phyloP scores from a whole-genome alignment of 2,329 filamentous ascomycete genomes.

The Lachnellula hyalina region DNA sequence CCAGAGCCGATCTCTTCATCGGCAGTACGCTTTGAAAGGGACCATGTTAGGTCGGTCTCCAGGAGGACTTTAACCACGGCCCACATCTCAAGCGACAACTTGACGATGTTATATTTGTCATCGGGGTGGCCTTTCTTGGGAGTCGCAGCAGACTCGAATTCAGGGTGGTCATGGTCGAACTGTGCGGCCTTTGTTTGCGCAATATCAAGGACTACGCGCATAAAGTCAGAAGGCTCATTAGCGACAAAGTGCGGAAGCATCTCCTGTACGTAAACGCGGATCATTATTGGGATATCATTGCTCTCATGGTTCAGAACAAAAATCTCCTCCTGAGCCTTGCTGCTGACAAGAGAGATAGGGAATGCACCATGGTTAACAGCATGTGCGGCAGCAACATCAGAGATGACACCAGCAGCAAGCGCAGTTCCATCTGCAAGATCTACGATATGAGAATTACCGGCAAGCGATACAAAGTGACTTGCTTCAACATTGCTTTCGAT shows the following conservation, averaged over 20 bases:
- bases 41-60: neutral
- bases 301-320: neutral
- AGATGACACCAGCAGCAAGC: too few relatives aligned
- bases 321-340: neutral
- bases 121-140: too few relatives aligned
- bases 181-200: neutral
- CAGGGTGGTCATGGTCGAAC: neutral
- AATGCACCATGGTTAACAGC: neutral
- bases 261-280: neutral
- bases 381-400: neutral
- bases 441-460: too few relatives aligned
- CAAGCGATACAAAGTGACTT: too few relatives aligned
- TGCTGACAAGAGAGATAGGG: neutral
- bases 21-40: neutral
- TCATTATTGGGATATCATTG: neutral
- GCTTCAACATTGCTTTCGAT: too few relatives aligned
- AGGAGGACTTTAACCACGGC: neutral
- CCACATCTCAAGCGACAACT: neutral
- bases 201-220: neutral
- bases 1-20: slow-evolving; percentile 18
- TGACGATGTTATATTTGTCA: neutral
- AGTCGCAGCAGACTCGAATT: too few relatives aligned
- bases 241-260: neutral
- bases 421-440: too few relatives aligned
- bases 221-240: neutral